phyloP scores from a whole-genome alignment of 371 early-diverging fungal species.

The Apophysomyces sp. region DNA sequence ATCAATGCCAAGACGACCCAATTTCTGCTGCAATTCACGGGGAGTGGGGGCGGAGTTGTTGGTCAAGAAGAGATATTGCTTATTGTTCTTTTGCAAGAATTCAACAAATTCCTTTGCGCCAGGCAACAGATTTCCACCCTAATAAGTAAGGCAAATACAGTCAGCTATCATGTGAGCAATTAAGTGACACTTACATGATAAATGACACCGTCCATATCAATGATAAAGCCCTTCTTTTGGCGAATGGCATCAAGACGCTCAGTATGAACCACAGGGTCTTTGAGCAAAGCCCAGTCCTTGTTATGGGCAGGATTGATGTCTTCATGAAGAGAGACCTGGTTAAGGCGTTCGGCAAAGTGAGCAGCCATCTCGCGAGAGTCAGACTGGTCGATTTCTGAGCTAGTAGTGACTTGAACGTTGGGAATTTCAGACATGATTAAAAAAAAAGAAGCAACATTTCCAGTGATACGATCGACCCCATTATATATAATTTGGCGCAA shows the following conservation, averaged over 20 bases:
- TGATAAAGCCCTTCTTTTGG: conserved; percentile 62
- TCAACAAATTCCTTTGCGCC: conserved; percentile 69
- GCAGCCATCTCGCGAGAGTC: conserved; percentile 12
- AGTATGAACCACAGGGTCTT: conserved; percentile 41
- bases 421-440: neutral
- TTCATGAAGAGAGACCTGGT: conserved; percentile 1
- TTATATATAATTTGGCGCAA: neutral
- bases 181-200: conserved; percentile 50
- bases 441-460: neutral
- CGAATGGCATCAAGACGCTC: conserved; percentile 57
- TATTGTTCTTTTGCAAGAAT: conserved; percentile 59
- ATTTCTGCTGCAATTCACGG: conserved; percentile 62
- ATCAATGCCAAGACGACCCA: conserved; percentile 60
- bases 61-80: conserved; percentile 67
- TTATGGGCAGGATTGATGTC: conserved; percentile 5
- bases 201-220: conserved; percentile 74
- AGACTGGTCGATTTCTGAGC: neutral
- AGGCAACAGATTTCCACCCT: conserved; percentile 55
- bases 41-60: conserved; percentile 74
- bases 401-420: neutral
- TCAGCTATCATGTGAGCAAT: neutral
- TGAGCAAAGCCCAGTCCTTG: conserved; percentile 43
- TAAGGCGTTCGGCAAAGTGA: conserved; percentile 8
- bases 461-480: neutral
- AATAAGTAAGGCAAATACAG: conserved; percentile 4